These are phyloP conservation scores for Delphinella strobiligena DNA, from an alignment of 2,329 filamentous ascomycete species.

Conservation along the genomic window DNA sequence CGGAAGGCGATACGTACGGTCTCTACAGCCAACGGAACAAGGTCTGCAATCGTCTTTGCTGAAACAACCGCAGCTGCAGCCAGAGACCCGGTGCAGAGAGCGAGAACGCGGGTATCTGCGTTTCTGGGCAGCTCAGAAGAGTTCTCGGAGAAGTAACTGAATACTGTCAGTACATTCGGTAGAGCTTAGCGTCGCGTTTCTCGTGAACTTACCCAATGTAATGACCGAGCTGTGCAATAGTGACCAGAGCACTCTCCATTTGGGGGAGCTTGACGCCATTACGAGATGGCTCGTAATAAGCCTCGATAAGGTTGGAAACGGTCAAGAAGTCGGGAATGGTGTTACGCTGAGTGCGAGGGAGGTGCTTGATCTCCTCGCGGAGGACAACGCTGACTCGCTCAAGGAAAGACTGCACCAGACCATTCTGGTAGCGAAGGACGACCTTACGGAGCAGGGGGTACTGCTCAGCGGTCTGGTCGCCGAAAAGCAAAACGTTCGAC, in stretches of 20 bases:
- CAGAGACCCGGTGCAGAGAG: conserved; percentile 57
- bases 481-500: conserved; percentile 49
- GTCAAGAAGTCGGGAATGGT: conserved; percentile 51
- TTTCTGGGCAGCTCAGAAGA: conserved; percentile 39
- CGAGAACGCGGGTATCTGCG: conserved; percentile 43
- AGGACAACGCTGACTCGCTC: conserved; percentile 46
- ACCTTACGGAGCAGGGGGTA: conserved; percentile 46
- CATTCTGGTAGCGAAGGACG: conserved; percentile 37
- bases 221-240: conserved; percentile 53
- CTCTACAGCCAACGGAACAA: conserved; percentile 52
- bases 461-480: conserved; percentile 59
- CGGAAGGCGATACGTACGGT: conserved; percentile 56
- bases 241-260: conserved; percentile 53
- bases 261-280: conserved; percentile 40
- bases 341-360: conserved; percentile 45
- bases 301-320: conserved; percentile 52
- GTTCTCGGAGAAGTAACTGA: conserved; percentile 37
- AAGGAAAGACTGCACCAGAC: conserved; percentile 51
- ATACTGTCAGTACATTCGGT: conserved; percentile 18
- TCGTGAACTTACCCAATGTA: conserved; percentile 50
- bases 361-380: conserved; percentile 45
- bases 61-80: conserved; percentile 57
- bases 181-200: conserved; percentile 13
- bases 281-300: conserved; percentile 44
- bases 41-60: conserved; percentile 47